Percentiles rank a stretch among this genome's conserved stretches.
These are phyloP conservation scores for Claviceps sp. DNA, from an alignment of 2,329 filamentous ascomycete genomes.

Conservation along the genomic window DNA sequence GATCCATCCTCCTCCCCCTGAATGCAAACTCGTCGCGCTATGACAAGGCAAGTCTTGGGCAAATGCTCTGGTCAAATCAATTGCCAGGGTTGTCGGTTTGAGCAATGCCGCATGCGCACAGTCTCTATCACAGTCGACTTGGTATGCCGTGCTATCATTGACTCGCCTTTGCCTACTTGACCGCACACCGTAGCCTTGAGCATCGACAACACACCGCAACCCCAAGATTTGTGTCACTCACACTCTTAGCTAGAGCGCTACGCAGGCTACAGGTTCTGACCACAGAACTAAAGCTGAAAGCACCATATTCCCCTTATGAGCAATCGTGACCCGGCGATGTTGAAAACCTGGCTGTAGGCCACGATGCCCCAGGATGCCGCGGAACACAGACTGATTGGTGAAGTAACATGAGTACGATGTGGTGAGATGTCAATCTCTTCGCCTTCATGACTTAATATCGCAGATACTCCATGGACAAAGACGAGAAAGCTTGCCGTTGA, in stretches of 20 bases:
- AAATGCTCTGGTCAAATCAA: neutral
- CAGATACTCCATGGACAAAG: neutral
- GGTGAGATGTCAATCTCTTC: neutral
- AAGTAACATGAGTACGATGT: neutral
- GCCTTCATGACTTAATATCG: neutral
- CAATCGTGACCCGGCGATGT: neutral
- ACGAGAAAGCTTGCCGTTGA: neutral
- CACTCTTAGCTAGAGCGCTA: neutral
- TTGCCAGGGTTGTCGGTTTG: neutral
- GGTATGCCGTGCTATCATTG: neutral
- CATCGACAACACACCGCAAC: neutral
- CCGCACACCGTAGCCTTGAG: neutral
- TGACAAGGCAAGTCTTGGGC: neutral
- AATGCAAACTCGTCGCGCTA: neutral
- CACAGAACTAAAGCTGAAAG: neutral
- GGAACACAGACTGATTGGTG: neutral
- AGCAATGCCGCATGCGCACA: neutral
- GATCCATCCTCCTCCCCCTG: neutral
- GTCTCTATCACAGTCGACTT: neutral
- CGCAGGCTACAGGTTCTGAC: neutral
- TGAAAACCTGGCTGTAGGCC: neutral
- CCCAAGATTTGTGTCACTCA: neutral
- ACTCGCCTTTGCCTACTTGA: neutral
- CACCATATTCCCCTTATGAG: neutral
- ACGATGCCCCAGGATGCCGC: neutral